Evolutionary conservation across 2,329 filamentous ascomycete species (phyloP), one percentile per base, ranked within the genome.

Genomic region (Simplicillium aogashimaense): DNA sequence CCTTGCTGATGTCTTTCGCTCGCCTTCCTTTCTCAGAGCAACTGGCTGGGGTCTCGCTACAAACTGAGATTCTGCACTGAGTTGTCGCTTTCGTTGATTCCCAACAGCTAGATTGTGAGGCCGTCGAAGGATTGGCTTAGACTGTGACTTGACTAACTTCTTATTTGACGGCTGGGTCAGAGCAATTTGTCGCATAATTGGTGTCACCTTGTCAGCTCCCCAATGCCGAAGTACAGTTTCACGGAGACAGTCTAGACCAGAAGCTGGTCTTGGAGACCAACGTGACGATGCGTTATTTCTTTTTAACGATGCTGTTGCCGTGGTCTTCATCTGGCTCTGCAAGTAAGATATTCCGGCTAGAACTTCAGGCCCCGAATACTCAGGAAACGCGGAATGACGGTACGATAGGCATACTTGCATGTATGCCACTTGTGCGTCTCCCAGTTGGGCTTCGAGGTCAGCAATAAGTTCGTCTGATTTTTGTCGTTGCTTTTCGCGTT

Each of bases 381-480:
- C 52, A 1, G 68, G 64, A 50, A 80, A 78, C 0, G 65, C 70
- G 0, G 76, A 74, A 49, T 81, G 74, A 2, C 62, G 61, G 49
- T 80, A 81, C 7, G 59, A 67, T 7, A 81, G 47, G 15, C 61
- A 60, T 13, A 80, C 60, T 3, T 64, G 64, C 37, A 80, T 55
- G 46, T 75, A 80, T 29, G 68, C 63, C 13, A 63, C 63, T 15
- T 54, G 54, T 3, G 60, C 60, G 39, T 65, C 61, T 25, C 75
- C 74, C 3, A 81, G 66, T 41, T 78, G 67, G 25, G 62, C 58
- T 49, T 81, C 74, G 10, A 81, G 60, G 42, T 79, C 73, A 17
- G 73, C 66, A 13, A 82, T 75, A 28, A 81, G 58, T 32, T 72
- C 64, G 11, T 79, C 73, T 0, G 76, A 69, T 31, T 60, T 65